A percentile compares a stretch with the other conserved stretches of the same genome.
phyloP scores from a whole-genome alignment of 345 rosid species.

The Camelina hispida region DNA sequence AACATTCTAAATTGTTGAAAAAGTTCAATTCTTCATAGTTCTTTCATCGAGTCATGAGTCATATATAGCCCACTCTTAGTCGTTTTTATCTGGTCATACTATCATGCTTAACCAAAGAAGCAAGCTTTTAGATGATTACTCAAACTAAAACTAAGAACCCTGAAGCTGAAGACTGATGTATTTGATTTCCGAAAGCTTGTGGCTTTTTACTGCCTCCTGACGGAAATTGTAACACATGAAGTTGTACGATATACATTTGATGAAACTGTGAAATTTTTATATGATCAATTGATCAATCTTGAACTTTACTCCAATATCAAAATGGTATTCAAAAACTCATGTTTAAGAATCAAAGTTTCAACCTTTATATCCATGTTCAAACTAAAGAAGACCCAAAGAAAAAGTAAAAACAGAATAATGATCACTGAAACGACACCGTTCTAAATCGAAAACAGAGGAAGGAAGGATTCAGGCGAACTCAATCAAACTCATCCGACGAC shows the following conservation, averaged over 20 bases:
- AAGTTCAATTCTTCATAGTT: not conserved
- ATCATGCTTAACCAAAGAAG: slow-evolving; percentile 5
- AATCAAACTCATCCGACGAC: slow-evolving; percentile 6
- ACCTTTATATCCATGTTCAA: not conserved
- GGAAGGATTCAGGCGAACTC: not conserved
- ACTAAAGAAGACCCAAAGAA: not conserved
- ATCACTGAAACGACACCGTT: not conserved
- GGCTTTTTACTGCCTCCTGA: too few relatives aligned
- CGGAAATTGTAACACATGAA: not conserved
- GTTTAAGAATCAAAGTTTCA: not conserved
- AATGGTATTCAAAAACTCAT: not conserved
- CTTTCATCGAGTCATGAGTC: not conserved
- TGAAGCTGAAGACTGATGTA: not conserved
- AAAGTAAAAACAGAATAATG: not conserved
- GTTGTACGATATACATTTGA: not conserved
- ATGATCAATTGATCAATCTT: not conserved
- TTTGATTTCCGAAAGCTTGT: too few relatives aligned
- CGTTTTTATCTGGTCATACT: not conserved
- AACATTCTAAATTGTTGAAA: not conserved
- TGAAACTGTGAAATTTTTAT: not conserved
- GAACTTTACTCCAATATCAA: not conserved
- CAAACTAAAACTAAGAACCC: not conserved
- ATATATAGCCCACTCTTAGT: slow-evolving; percentile 3
- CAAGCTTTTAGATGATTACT: not conserved
- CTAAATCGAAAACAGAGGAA: not conserved